Evolutionary conservation across 768 basidiomycete genomes (phyloP), one percentile per base, ranked within the genome.

Genomic region (Suillus hirtellus): DNA sequence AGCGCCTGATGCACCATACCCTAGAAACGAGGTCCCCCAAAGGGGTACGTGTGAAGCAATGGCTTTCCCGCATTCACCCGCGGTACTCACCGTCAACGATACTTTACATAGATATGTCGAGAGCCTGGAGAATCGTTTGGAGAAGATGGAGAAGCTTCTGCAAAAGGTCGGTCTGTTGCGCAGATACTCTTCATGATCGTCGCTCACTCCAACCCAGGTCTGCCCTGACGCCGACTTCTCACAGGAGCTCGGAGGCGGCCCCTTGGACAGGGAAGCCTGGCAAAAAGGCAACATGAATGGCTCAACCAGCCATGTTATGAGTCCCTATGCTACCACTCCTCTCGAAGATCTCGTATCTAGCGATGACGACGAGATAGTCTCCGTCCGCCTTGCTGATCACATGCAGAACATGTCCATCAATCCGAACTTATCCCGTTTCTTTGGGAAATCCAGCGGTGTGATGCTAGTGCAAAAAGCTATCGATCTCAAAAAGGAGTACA

Each of bases 141-240:
- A 86, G 62, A 88, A 87, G 69, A 84, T 90, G 80, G 86, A 90
- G 71, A 81, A 77, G 64, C 77, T 89, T 4, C 72, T 90, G 24
- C 78, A 76, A 60, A 83, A 81, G 74, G 88, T 86, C 56, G 63
- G 64, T 17, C 27, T 43, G n/a, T 44, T 27, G 17, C 27, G 14
- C 1, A 31, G 19, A 37, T 63, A 35, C 59, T 52, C n/a, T 34
- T 63, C 24, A 35, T 67, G 31, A 63, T 64, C 56, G 5, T 44
- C 44, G 19, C 49, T 40, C 38, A 49, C 43, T 10, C 24, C n/a
- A 17, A n/a, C 12, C 47, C 46, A 90, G 89, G 77, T 91, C 52
- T 86, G 84, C 67, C 88, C 89, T 14, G 86, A 89, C 58, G 83
- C 84, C 52, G 83, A 86, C 60, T 80, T 88, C 38, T 79, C 86